Percentiles rank a stretch among this genome's conserved stretches.
Conservation (phyloP, 140 eudicot species). For the Stevia rebaudiana region DNA sequence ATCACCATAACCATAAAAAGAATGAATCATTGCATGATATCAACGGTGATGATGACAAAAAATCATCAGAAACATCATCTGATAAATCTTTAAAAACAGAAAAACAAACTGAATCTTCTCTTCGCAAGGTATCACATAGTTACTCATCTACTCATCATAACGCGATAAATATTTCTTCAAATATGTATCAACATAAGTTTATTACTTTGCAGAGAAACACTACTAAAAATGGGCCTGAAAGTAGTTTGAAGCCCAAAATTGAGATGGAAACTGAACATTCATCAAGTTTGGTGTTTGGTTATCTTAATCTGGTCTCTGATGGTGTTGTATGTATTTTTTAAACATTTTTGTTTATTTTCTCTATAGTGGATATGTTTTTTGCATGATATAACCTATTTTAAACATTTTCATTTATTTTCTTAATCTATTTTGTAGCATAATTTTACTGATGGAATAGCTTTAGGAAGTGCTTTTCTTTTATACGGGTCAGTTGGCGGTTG, state of each 20-base stretch:
- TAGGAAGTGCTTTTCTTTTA: constrained; percentile 95
- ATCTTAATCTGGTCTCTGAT: constrained; percentile 89
- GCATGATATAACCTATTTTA: not conserved
- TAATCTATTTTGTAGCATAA: constrained; percentile 88
- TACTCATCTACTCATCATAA: not conserved
- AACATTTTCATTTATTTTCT: too few species aligned
- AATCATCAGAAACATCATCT: constrained; percentile 27
- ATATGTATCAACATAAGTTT: not conserved
- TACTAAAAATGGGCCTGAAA: constrained; percentile 30
- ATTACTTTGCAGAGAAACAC: constrained; percentile 55
- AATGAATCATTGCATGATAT: constrained; percentile 41
- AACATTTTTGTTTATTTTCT: not conserved
- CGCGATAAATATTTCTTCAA: not conserved
- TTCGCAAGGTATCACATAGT: constrained; percentile 56
- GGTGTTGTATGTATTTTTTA: constrained; percentile 66
- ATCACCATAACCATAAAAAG: constrained; percentile 74
- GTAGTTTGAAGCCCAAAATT: constrained; percentile 12
- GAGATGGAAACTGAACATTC: constrained; percentile 32
- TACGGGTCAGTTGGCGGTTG: constrained; percentile 97
- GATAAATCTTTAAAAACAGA: constrained; percentile 29
- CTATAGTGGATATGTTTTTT: constrained; percentile 1
- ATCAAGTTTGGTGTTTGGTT: constrained; percentile 92
- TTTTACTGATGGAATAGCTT: constrained; percentile 98
- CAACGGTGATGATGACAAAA: constrained; percentile 30
- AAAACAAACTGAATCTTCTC: constrained; percentile 34